Percentiles rank a stretch among this genome's conserved stretches.
These are phyloP conservation scores for Trichoderma hamatum DNA, from an alignment of 2,329 filamentous ascomycete species.

Conservation along the genomic window DNA sequence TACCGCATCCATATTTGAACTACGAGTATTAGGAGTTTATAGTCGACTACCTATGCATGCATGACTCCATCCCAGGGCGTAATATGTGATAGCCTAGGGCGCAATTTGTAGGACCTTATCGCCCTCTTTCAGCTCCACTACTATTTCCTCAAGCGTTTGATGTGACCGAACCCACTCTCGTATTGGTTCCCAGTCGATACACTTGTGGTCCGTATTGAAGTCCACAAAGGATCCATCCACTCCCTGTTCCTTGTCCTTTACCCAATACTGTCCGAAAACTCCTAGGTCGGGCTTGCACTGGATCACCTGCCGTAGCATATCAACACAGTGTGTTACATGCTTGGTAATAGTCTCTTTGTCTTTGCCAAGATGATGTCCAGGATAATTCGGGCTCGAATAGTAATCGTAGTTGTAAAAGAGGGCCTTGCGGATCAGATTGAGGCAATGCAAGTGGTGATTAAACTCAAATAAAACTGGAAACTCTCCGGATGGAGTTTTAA, in stretches of 20 bases:
- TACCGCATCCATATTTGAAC: neutral
- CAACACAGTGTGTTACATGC: conserved; percentile 15
- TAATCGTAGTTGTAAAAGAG: conserved; percentile 18
- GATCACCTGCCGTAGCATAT: conserved; percentile 22
- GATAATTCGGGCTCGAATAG: conserved; percentile 6
- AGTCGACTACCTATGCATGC: neutral
- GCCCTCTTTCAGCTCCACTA: conserved; percentile 14
- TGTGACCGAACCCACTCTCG: conserved; percentile 14
- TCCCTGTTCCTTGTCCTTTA: conserved; percentile 12
- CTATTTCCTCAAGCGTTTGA: conserved; percentile 14
- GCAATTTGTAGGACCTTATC: conserved; percentile 16
- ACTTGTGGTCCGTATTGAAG: conserved; percentile 22
- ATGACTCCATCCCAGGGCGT: neutral
- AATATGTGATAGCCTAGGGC: neutral
- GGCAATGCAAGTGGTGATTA: conserved; percentile 22
- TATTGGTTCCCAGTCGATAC: conserved; percentile 21
- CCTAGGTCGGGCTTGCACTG: conserved; percentile 20
- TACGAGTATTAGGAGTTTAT: neutral
- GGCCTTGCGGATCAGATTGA: conserved; percentile 21
- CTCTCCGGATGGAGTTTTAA: conserved; percentile 8
- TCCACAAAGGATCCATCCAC: conserved; percentile 22
- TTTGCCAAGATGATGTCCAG: conserved; percentile 7
- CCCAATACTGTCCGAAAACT: conserved; percentile 22
- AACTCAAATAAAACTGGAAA: conserved; percentile 21
- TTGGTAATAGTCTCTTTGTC: conserved; percentile 10